These are phyloP conservation scores for Gnomoniopsis smithogilvyi DNA, from an alignment of 2,329 filamentous ascomycete species.

Conservation along the genomic window DNA sequence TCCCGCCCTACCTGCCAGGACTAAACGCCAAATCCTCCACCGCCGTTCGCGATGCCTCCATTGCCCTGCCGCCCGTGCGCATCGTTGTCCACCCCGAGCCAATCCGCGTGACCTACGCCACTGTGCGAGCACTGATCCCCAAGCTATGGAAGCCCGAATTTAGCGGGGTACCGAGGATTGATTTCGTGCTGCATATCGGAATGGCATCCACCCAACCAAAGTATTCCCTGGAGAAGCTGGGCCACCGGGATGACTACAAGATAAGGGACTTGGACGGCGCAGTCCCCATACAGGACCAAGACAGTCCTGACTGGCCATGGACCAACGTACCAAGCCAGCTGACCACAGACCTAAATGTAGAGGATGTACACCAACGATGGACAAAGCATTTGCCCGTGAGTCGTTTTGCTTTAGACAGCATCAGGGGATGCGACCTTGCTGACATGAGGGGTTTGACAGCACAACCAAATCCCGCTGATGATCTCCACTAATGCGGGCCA, in stretches of 20 bases:
- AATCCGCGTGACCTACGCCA: slow-evolving; percentile 68
- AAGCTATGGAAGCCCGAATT: slow-evolving; percentile 51
- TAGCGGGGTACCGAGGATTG: slow-evolving; percentile 40
- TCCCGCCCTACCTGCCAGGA: slow-evolving; percentile 63
- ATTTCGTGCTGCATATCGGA: slow-evolving; percentile 74
- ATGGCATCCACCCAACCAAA: slow-evolving; percentile 64
- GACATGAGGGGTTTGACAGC: slow-evolving; percentile 26
- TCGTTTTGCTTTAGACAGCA: not conserved
- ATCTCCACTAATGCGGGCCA: slow-evolving; percentile 68
- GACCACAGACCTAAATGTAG: slow-evolving; percentile 52
- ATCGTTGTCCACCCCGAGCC: slow-evolving; percentile 64
- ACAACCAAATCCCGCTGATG: slow-evolving; percentile 41
- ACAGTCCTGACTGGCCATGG: slow-evolving; percentile 53
- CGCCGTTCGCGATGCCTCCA: slow-evolving; percentile 27
- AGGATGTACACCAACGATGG: slow-evolving; percentile 57
- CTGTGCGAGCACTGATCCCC: slow-evolving; percentile 62
- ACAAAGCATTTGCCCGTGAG: slow-evolving; percentile 46
- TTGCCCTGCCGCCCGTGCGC: slow-evolving; percentile 47
- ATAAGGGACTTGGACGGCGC: slow-evolving; percentile 68
- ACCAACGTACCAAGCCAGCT: slow-evolving; percentile 53
- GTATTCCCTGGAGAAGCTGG: slow-evolving; percentile 70
- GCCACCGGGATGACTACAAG: slow-evolving; percentile 69
- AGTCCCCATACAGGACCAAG: slow-evolving; percentile 37
- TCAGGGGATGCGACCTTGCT: not conserved
- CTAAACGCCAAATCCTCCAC: slow-evolving; percentile 39